Evolutionary conservation across 2,329 filamentous ascomycete genomes (phyloP), one percentile per base, ranked within the genome.

Genomic region (Colletotrichum endophyticum): DNA sequence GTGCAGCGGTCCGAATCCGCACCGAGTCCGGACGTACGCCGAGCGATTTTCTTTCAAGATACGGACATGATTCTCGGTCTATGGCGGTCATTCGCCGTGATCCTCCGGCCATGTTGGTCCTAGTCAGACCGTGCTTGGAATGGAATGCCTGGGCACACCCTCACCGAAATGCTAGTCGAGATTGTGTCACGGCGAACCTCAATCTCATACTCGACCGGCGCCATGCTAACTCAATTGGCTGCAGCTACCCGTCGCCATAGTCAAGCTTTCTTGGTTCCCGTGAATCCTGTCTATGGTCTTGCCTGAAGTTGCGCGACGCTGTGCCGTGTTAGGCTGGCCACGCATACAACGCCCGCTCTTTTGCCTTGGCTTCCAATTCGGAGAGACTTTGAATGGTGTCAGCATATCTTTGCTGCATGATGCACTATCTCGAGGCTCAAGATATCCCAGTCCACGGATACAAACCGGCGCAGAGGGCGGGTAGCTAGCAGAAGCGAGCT

Each of bases 401-500:
- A 66, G 36, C 36, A 32, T 66, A 32, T 53, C 34, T 27, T 19
- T 27, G 30, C 36, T 30, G 56, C 27, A 12, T 22, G 53, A 53
- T 32, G 56, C 62, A 62, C 27, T 39, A 53, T 63, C 49, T 72
- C 30, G 61, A 59, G 16, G 27, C 22, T 44, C 30, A 32, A 44
- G 25, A 69, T 19, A 73, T 62, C 72, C 66, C 59, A 67, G 53
- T 27, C 34, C 19, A 27, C 19, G 8, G 59, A 32, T 25, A 62
- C 28, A 34, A 53, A 44, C n/a, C 62, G 57, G 62, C 62, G 27
- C 44, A 66, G 68, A 61, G 39, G 69, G 36, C 72, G 68, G 72
- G 57, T 72, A 75, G 36, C 68, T 67, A 66, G 61, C 73, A 75
- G 69, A 73, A 73, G 62, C 70, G 73, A 75, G 30, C 69, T 72